Evolutionary conservation across 352 stramenopile species (phyloP).

Genomic region (Blastocystis sp.): DNA sequence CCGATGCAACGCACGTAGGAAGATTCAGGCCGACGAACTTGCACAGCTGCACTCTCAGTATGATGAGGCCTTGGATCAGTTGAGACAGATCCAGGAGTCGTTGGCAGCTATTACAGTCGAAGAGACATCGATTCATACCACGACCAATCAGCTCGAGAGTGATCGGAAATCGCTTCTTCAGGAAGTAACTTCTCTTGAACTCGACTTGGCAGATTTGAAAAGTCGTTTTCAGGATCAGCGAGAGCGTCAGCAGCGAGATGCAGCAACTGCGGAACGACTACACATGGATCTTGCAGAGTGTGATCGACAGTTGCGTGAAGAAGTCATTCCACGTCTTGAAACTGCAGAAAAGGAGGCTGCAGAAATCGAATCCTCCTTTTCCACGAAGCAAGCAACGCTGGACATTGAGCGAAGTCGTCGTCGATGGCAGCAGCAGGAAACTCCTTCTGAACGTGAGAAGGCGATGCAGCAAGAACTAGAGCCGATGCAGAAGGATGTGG

Average conservation of each 20-base stretch:
- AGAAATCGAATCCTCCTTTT: background rate
- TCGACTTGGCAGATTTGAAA: constrained; percentile 74
- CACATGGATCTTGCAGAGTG: constrained; percentile 67
- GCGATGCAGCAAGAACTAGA: constrained; percentile 66
- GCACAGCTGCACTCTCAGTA: constrained; percentile 33
- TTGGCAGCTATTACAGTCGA: background rate
- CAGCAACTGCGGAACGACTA: constrained; percentile 69
- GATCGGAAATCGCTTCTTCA: constrained; percentile 77
- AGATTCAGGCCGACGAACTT: constrained; percentile 26
- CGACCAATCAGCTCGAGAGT: constrained; percentile 66
- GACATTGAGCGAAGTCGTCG: constrained; percentile 65
- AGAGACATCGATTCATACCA: background rate
- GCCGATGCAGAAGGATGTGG: constrained; percentile 66
- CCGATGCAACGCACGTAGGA: constrained; percentile 66
- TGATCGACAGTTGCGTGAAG: constrained; percentile 67
- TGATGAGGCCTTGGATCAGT: background rate
- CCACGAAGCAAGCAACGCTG: constrained; percentile 73
- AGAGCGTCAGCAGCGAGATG: constrained; percentile 69
- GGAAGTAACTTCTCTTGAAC: constrained; percentile 73
- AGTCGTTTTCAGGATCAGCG: constrained; percentile 70
- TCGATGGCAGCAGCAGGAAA: background rate
- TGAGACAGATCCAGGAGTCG: constrained; percentile 70
- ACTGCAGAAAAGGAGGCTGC: constrained; percentile 65
- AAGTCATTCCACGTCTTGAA: constrained; percentile 70
- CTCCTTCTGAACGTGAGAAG: constrained; percentile 63